phyloP scores from a whole-genome alignment of 352 stramenopile species.

The Phytophthora cajani region DNA sequence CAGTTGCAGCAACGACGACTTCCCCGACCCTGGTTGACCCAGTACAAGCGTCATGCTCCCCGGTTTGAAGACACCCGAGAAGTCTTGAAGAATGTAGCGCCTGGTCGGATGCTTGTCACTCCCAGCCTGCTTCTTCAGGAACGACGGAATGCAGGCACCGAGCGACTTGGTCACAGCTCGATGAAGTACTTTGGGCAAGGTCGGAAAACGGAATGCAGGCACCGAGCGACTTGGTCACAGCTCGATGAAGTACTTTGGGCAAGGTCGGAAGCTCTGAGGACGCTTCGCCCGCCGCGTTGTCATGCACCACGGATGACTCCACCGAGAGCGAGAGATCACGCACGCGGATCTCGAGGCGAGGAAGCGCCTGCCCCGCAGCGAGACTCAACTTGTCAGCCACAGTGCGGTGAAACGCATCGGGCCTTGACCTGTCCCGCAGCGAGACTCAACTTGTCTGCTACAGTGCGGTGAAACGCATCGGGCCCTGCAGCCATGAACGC shows the following conservation, averaged over 20 bases:
- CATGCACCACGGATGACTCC: constrained; percentile 11
- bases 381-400: constrained; percentile 37
- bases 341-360: constrained; percentile 51
- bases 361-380: constrained; percentile 38
- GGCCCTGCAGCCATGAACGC: constrained; percentile 39
- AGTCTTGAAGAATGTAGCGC: constrained; percentile 44
- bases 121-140: constrained; percentile 5
- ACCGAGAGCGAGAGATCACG: constrained; percentile 43
- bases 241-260: constrained; percentile 22
- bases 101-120: constrained; percentile 3
- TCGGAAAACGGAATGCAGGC: constrained; percentile 35
- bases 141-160: constrained; percentile 4
- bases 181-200: constrained; percentile 32
- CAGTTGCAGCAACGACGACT: constrained; percentile 52
- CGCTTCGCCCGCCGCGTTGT: constrained; percentile 1
- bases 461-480: constrained; percentile 40
- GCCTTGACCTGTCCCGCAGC: constrained; percentile 35
- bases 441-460: constrained; percentile 37
- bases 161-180: constrained; percentile 19
- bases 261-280: constrained; percentile 46
- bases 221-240: constrained; percentile 13
- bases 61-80: constrained; percentile 53
- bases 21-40: constrained; percentile 55
- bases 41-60: constrained; percentile 54
- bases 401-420: constrained; percentile 41